These are phyloP conservation scores for Trichoderma lentiforme DNA, from an alignment of 2,329 filamentous ascomycete species.

Conservation along the genomic window DNA sequence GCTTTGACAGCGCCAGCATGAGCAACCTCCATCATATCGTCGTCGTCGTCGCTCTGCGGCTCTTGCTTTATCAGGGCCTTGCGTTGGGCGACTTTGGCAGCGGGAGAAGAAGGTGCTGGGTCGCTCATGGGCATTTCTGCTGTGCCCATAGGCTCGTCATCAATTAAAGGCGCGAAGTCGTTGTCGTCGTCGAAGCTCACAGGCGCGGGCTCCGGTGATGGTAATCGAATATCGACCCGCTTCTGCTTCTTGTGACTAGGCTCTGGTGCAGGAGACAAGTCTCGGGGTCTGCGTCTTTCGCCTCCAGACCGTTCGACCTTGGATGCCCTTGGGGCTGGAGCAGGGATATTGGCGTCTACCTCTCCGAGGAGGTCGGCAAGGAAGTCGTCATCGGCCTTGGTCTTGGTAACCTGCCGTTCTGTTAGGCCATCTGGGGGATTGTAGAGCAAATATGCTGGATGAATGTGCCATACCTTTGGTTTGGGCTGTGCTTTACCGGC, in stretches of 20 bases:
- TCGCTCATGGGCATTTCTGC: constrained; percentile 76
- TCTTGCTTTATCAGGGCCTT: constrained; percentile 55
- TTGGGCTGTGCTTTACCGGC: constrained; percentile 65
- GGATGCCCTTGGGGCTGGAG: constrained; percentile 50
- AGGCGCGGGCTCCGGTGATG: constrained; percentile 43
- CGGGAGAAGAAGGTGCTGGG: constrained; percentile 80
- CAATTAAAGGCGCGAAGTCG: constrained; percentile 51
- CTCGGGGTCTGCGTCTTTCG: constrained; percentile 73
- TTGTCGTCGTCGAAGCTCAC: constrained; percentile 50
- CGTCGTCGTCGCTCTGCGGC: constrained; percentile 64
- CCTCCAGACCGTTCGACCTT: constrained; percentile 64
- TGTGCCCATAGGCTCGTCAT: constrained; percentile 54
- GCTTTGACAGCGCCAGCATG: constrained; percentile 67
- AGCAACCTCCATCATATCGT: constrained; percentile 83
- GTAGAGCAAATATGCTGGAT: background rate
- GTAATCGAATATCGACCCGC: constrained; percentile 47
- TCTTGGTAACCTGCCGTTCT: constrained; percentile 62
- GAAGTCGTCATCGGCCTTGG: constrained; percentile 85
- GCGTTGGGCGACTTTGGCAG: constrained; percentile 72
- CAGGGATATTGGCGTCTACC: constrained; percentile 71
- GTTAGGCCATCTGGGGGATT: background rate
- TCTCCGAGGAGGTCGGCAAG: constrained; percentile 80
- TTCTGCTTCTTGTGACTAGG: constrained; percentile 57
- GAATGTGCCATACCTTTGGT: constrained; percentile 63
- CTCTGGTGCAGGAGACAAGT: constrained; percentile 69